Base-by-base conservation (phyloP, 306 rosid genomes). In the Dryas drummondii region DNA sequence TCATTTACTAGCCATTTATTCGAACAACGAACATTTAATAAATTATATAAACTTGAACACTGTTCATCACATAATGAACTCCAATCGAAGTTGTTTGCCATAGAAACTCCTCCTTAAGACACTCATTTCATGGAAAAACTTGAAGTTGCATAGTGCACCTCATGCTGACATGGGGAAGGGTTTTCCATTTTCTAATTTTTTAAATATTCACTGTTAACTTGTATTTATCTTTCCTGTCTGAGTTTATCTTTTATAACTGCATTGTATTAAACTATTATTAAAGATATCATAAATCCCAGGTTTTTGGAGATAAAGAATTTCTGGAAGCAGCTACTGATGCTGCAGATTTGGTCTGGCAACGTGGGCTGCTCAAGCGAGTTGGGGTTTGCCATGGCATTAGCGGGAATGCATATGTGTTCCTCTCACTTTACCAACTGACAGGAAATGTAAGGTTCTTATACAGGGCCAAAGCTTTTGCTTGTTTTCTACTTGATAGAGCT, bases 331-430 rank as follows among this genome's bases (percentile, higher is more conserved):
- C 96, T 70, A 48, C 37, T 47, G 86, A 90, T 63, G 91, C 96
- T n/a, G 87, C 87, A 17, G 91, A 82, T 84, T 81, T 83, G 22
- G 92, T 88, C 15, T 86, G 93, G 91, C 77, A 80, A 26, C 83
- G 89, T 3, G 89, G 96, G 42, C 59, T 90, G 68, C 91, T 90
- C 14, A 90, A 76, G 80, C 81, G 86, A 73, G 87, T 88, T 37
- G 91, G 93, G 47, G 82, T 88, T 51, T 88, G 93, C 79, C 93
- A 88, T 54, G 89, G 96, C n/a, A 86, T 90, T 6, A 90, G 93
- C 71, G 96, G 96, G 66, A 90, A 88, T 78, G 87, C 93, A 6
- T 86, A 84, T 40, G 83, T 88, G 40, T 86, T 88, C 76, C 83
- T 90, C 55, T 83, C 91, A 17, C 88, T 90, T 71, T 88, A 86